These are phyloP conservation scores for Aspergillus sp. DNA, from an alignment of 2,329 filamentous ascomycete genomes.

Conservation along the genomic window DNA sequence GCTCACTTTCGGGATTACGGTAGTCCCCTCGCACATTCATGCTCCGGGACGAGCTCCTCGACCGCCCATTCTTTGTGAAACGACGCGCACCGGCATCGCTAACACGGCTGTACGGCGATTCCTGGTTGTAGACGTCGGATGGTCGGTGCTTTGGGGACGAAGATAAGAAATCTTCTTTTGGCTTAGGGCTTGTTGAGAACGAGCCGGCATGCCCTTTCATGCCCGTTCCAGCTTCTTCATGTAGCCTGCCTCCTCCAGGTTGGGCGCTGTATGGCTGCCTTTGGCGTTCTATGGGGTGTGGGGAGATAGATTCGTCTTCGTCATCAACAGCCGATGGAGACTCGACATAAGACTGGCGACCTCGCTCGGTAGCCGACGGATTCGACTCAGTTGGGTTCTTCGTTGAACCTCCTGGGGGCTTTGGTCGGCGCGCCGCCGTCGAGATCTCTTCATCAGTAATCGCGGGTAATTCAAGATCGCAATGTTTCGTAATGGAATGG, in stretches of 20 bases:
- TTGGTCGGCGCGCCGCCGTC: constrained; percentile 19
- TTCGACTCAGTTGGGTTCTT: constrained; percentile 11
- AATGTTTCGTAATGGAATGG: constrained; percentile 48
- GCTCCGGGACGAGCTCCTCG: constrained; percentile 26
- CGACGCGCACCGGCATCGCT: constrained; percentile 10
- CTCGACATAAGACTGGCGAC: constrained; percentile 32
- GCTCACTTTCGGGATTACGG: constrained; percentile 27
- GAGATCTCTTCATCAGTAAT: constrained; percentile 29
- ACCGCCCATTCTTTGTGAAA: constrained; percentile 8
- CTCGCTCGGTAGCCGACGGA: constrained; percentile 24
- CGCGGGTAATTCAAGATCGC: constrained; percentile 38
- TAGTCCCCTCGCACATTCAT: constrained; percentile 18
- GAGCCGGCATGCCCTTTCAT: constrained; percentile 15
- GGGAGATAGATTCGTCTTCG: constrained; percentile 31
- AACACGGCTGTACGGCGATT: constrained; percentile 14
- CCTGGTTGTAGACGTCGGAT: constrained; percentile 41
- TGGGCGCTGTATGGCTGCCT: constrained; percentile 55
- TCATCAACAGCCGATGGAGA: constrained; percentile 26
- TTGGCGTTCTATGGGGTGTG: constrained; percentile 53
- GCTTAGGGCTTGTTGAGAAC: constrained; percentile 32
- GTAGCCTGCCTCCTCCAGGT: constrained; percentile 50
- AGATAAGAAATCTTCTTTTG: constrained; percentile 49
- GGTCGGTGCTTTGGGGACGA: constrained; percentile 51
- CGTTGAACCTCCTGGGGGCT: constrained; percentile 13
- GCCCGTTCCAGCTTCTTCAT: constrained; percentile 31